phyloP scores from a whole-genome alignment of 129 eudicot species.

The Flaveria linearis region DNA sequence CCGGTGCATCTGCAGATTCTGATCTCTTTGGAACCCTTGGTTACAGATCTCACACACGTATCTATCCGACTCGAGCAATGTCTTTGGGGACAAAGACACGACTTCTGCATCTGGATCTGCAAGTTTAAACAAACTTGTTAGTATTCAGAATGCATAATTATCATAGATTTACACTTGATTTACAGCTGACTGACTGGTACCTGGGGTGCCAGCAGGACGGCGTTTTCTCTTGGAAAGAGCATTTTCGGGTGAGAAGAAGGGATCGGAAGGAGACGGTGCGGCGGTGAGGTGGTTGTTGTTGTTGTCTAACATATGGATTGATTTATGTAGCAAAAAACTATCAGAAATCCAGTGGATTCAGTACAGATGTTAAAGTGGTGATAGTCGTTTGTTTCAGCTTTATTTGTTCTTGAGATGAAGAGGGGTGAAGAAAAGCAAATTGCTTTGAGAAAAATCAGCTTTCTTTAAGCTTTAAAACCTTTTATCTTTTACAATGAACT shows the following conservation, averaged over 20 bases:
- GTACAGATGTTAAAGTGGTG: conserved; percentile 39
- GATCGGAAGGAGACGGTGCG: conserved; percentile 59
- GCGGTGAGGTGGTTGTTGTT: conserved; percentile 10
- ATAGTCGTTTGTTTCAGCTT: conserved; percentile 49
- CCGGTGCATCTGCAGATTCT: conserved; percentile 81
- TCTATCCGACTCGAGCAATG: conserved; percentile 69
- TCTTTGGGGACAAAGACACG: conserved; percentile 72
- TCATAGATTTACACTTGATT: too few species aligned
- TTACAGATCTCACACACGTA: conserved; percentile 84
- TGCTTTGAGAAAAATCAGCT: conserved; percentile 56
- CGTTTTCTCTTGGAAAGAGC: conserved; percentile 45
- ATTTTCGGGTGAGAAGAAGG: conserved; percentile 52
- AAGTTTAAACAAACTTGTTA: not conserved
- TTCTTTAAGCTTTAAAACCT: conserved; percentile 52
- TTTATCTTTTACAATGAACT: conserved; percentile 65
- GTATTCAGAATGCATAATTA: too few species aligned
- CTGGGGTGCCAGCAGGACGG: conserved; percentile 85
- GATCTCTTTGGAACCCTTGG: conserved; percentile 80
- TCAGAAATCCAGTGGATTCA: conserved; percentile 8
- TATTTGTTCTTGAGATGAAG: conserved; percentile 34
- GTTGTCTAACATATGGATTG: conserved; percentile 55
- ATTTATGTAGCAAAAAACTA: conserved; percentile 26
- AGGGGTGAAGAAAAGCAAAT: conserved; percentile 28
- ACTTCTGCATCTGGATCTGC: conserved; percentile 89
- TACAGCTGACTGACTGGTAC: conserved; percentile 6